Conservation (phyloP, 345 rosid genomes). For the Odontarrhena argentea region DNA sequence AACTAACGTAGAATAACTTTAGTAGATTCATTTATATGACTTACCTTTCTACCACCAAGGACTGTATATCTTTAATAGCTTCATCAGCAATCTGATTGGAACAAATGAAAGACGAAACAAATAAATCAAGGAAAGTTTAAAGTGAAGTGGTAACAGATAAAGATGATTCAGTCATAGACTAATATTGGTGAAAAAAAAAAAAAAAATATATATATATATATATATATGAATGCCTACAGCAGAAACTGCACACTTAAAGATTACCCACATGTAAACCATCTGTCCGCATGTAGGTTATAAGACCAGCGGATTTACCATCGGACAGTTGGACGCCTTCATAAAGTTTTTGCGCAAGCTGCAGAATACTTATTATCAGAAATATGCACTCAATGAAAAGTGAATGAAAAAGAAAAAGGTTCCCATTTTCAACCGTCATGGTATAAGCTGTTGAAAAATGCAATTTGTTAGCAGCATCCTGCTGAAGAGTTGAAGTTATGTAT, state of each 20-base stretch:
- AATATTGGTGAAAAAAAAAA: not conserved
- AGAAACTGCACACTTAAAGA: slow-evolving; percentile 30
- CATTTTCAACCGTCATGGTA: slow-evolving; percentile 83
- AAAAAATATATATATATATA: not conserved
- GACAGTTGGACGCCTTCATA: slow-evolving; percentile 87
- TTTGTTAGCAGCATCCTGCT: slow-evolving; percentile 98
- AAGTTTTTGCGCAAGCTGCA: slow-evolving; percentile 95
- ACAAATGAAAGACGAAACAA: slow-evolving; percentile 24
- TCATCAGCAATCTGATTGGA: slow-evolving; percentile 75
- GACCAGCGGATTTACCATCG: slow-evolving; percentile 73
- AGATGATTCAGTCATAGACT: slow-evolving; percentile 22
- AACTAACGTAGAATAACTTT: slow-evolving; percentile 21
- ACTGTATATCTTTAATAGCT: slow-evolving; percentile 75
- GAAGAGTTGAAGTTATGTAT: slow-evolving; percentile 95
- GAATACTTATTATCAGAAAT: slow-evolving; percentile 31
- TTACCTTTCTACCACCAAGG: slow-evolving; percentile 75
- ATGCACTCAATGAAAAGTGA: slow-evolving; percentile 17
- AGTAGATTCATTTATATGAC: slow-evolving; percentile 22
- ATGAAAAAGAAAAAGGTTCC: slow-evolving; percentile 15
- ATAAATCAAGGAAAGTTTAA: slow-evolving; percentile 19
- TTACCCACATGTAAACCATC: slow-evolving; percentile 93
- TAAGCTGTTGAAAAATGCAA: slow-evolving; percentile 67
- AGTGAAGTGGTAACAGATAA: slow-evolving; percentile 16
- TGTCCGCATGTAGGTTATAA: slow-evolving; percentile 93
- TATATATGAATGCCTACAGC: slow-evolving; percentile 1